Evolutionary conservation across 495 filamentous ascomycete genomes (phyloP).

Genomic region (Neurospora africana): DNA sequence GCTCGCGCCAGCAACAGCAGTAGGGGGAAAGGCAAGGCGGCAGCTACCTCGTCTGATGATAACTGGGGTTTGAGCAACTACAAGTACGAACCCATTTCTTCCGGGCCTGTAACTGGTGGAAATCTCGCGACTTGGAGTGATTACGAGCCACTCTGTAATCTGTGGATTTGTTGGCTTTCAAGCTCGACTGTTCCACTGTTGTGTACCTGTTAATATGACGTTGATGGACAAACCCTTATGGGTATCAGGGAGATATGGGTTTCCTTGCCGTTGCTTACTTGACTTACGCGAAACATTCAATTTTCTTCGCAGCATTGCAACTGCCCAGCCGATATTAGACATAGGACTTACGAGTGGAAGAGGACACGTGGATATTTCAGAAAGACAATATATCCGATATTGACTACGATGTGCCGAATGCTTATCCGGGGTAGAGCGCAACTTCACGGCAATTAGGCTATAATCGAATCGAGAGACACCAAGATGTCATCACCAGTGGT

Average conservation of each 20-base stretch:
- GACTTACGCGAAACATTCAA: background rate
- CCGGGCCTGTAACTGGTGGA: background rate
- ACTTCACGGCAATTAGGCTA: background rate
- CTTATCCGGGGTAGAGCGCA: background rate
- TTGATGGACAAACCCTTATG: background rate
- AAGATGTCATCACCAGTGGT: background rate
- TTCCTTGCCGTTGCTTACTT: background rate
- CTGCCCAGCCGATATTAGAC: background rate
- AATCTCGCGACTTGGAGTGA: background rate
- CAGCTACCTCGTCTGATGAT: constrained; percentile 13
- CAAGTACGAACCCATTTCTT: background rate
- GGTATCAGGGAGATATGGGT: background rate
- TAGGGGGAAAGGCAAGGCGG: constrained; percentile 36
- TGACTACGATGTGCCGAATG: background rate
- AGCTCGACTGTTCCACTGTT: background rate
- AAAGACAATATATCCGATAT: background rate
- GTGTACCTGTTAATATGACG: background rate
- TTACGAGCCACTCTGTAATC: background rate
- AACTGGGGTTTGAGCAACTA: background rate
- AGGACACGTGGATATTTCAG: background rate
- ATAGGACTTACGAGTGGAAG: background rate
- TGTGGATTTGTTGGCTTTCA: background rate
- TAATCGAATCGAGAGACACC: background rate
- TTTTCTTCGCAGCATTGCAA: background rate
- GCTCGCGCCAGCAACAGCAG: background rate